These are phyloP conservation scores for Cicer yamashitae DNA, from an alignment of 306 rosid species.

Conservation along the genomic window DNA sequence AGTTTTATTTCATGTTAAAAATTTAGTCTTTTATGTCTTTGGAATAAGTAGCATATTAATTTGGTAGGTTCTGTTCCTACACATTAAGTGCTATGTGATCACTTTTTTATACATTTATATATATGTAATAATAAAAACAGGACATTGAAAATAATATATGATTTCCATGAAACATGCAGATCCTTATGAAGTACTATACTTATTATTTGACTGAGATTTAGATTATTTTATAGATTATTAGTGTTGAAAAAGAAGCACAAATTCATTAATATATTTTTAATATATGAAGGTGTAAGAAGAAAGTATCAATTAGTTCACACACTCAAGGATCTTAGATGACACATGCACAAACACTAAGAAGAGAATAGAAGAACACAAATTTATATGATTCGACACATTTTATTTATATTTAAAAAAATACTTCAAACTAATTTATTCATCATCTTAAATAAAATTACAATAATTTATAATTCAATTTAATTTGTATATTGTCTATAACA, in stretches of 20 bases:
- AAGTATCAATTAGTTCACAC: too few relatives aligned
- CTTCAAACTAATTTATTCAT: too few relatives aligned
- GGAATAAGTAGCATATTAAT: conserved; percentile 35
- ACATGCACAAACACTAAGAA: too few relatives aligned
- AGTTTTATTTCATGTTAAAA: neutral
- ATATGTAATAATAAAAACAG: neutral
- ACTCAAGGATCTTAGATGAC: too few relatives aligned
- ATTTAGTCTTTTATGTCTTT: neutral
- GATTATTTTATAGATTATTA: neutral
- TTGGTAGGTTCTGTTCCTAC: conserved; percentile 28
- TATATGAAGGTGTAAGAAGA: too few relatives aligned
- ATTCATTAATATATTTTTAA: too few relatives aligned
- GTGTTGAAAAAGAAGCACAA: neutral
- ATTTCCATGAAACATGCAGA: neutral
- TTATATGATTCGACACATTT: too few relatives aligned
- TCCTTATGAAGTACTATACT: neutral
- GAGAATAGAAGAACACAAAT: too few relatives aligned
- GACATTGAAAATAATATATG: neutral
- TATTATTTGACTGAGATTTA: neutral
- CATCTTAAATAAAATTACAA: too few relatives aligned
- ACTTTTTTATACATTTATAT: neutral
- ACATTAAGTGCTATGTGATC: neutral
- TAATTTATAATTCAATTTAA: too few relatives aligned
- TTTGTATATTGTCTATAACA: too few relatives aligned
- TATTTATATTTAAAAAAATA: too few relatives aligned